Conservation (phyloP, 192 early-diverging fungal species). For the Coemansia sp. region DNA sequence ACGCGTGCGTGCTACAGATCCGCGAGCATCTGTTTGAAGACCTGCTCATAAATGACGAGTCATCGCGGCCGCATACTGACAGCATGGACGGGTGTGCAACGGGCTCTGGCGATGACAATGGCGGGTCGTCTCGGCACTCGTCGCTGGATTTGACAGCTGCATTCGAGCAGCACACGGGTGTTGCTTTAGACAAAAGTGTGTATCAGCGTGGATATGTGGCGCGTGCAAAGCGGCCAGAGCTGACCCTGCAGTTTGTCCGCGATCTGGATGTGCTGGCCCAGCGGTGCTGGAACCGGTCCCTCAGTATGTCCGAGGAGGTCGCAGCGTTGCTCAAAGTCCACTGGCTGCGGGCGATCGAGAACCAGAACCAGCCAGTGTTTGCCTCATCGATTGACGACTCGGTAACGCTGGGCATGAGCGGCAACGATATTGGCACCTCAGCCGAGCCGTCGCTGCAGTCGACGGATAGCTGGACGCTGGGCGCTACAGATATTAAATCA, state of each 20-base stretch:
- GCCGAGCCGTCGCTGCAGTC: not conserved
- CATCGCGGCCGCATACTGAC: too few relatives aligned
- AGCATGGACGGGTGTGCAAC: too few relatives aligned
- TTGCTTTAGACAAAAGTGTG: constrained; percentile 9
- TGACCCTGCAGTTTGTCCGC: constrained; percentile 20
- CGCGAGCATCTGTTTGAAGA: too few relatives aligned
- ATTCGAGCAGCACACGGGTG: constrained; percentile 22
- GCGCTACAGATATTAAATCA: not conserved
- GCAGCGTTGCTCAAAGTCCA: constrained; percentile 31
- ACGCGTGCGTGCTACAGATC: too few relatives aligned
- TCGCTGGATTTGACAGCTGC: too few relatives aligned
- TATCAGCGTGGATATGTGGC: constrained; percentile 41
- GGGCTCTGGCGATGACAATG: too few relatives aligned
- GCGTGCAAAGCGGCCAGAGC: constrained; percentile 18
- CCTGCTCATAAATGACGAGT: too few relatives aligned
- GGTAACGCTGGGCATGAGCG: not conserved
- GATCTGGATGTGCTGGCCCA: constrained; percentile 29
- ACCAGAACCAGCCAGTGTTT: not conserved
- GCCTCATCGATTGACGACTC: too few relatives aligned
- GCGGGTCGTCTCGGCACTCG: too few relatives aligned
- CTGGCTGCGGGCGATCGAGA: constrained; percentile 29
- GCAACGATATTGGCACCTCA: not conserved
- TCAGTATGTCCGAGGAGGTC: constrained; percentile 34
- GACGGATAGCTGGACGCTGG: not conserved
- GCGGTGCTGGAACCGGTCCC: constrained; percentile 32